Evolutionary conservation across 2,329 filamentous ascomycete species (phyloP), one percentile per base, ranked within the genome.

Genomic region (Monilinia laxa): DNA sequence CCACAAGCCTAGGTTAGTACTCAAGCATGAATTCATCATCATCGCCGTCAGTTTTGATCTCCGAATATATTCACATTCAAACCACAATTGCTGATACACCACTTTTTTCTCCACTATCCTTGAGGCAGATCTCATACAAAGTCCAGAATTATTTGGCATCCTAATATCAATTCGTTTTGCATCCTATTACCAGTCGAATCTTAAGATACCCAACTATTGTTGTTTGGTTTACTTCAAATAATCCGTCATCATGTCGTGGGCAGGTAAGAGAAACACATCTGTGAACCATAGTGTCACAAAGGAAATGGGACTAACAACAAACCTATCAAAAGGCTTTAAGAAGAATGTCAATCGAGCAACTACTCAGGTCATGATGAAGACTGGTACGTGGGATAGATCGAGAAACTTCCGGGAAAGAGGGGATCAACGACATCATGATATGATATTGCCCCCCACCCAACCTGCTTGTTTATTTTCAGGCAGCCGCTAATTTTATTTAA

Each of bases 361-460:
- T 80, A 99, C 96, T 81, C 93, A 97, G 88, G 94, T 98, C 70
- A 97, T 99, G 92, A 98, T 99, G 94, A 99, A 99, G 86, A 96
- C 93, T 67, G 92, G 89, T 91, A 79, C 71, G 83, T 75, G 58
- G 51, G 35, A 7, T 38, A 20, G 4, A 14, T 38, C 25, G 16
- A 38, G 57, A 28, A 60, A 49, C 45, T 38, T 51, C 20, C 28
- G 20, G 42, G 28, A 35, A 35, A 5, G 31, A 35, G 31, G 42
- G 20, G 23, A 31, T 20, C 12, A 10, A 25, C 28, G n/a, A 51
- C 45, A 11, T 38, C 45, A 23, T 11, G 51, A 18, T 16, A 25
- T 23, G 11, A 60, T 51, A 20, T 38, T 25, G 45, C 18, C 31
- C 35, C 20, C 45, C 11, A n/a, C 14, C 4, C 35, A 10, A 14